A percentile compares a stretch with the other conserved stretches of the same genome.
phyloP scores from a whole-genome alignment of 2,329 filamentous ascomycete genomes.

The Emericellopsis atlantica region DNA sequence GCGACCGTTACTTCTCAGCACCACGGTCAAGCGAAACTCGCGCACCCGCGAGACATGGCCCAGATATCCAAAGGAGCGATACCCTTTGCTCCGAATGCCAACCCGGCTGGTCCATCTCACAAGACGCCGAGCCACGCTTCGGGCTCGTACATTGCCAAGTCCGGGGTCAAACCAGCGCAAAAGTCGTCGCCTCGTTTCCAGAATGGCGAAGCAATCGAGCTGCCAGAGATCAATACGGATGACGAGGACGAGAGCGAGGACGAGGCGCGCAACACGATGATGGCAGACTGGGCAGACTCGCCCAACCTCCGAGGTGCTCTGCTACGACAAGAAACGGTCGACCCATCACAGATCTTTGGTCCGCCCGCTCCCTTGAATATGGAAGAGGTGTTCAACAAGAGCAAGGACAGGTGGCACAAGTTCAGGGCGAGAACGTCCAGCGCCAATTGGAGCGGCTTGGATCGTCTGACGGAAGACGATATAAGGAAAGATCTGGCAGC shows the following conservation, averaged over 20 bases:
- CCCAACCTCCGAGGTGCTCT: conserved; percentile 69
- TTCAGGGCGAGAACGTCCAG: conserved; percentile 87
- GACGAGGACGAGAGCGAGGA: conserved; percentile 70
- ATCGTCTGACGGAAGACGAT: conserved; percentile 77
- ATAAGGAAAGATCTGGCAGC: conserved; percentile 69
- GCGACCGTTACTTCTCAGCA: conserved; percentile 55
- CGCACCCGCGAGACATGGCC: conserved; percentile 70
- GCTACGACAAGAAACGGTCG: conserved; percentile 69
- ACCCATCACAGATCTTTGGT: conserved; percentile 79
- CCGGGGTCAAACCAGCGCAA: conserved; percentile 44
- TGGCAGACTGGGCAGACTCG: conserved; percentile 80
- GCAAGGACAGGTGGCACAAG: conserved; percentile 72
- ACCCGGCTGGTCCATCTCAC: conserved; percentile 34
- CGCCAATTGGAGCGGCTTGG: conserved; percentile 82
- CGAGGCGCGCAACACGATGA: conserved; percentile 18
- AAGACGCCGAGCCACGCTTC: conserved; percentile 58
- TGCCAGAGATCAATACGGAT: conserved; percentile 92
- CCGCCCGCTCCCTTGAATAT: conserved; percentile 80
- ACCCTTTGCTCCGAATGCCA: conserved; percentile 66
- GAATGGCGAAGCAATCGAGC: conserved; percentile 78
- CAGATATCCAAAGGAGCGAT: conserved; percentile 82
- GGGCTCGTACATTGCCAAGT: conserved; percentile 28
- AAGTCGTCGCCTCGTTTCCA: conserved; percentile 74
- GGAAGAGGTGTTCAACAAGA: conserved; percentile 92
- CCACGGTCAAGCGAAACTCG: conserved; percentile 47